phyloP scores from a whole-genome alignment of 768 basidiomycete genomes.

The Jaapia argillacea region DNA sequence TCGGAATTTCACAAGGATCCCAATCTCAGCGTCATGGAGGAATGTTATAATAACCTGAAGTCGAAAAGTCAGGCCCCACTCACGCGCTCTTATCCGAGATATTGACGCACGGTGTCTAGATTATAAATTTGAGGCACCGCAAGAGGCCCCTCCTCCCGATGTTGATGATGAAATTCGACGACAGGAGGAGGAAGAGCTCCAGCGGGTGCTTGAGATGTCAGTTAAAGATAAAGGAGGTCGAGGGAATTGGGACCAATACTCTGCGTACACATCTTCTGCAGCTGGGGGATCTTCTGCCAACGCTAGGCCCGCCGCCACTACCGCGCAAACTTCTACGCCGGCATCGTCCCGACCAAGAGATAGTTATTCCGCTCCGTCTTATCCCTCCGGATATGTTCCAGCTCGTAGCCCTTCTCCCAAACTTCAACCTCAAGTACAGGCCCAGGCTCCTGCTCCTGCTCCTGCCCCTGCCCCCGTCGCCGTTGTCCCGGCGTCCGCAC shows the following conservation, averaged over 20 bases:
- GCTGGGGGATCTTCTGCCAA: conserved; percentile 24
- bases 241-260: conserved; percentile 37
- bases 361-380: not conserved
- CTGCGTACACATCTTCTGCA: conserved; percentile 24
- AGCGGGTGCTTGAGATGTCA: conserved; percentile 87
- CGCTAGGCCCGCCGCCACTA: conserved; percentile 11
- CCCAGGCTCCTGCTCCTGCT: not conserved
- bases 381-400: not conserved
- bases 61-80: conserved; percentile 61
- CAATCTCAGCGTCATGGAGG: conserved; percentile 82
- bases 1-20: conserved; percentile 74
- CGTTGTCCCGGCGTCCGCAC: conserved; percentile 1
- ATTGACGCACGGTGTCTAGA: conserved; percentile 30
- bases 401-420: not conserved
- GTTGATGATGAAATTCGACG: conserved; percentile 75
- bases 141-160: conserved; percentile 55
- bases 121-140: conserved; percentile 56
- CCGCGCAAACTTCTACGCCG: conserved; percentile 3
- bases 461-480: not conserved
- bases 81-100: no score
- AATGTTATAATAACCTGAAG: conserved; percentile 74
- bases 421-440: no score
- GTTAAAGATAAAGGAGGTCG: conserved; percentile 87
- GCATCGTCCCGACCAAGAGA: conserved; percentile 11
- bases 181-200: conserved; percentile 90